Base-by-base conservation (phyloP, 768 basidiomycete genomes). In the Leccinum olivaceopallidum region DNA sequence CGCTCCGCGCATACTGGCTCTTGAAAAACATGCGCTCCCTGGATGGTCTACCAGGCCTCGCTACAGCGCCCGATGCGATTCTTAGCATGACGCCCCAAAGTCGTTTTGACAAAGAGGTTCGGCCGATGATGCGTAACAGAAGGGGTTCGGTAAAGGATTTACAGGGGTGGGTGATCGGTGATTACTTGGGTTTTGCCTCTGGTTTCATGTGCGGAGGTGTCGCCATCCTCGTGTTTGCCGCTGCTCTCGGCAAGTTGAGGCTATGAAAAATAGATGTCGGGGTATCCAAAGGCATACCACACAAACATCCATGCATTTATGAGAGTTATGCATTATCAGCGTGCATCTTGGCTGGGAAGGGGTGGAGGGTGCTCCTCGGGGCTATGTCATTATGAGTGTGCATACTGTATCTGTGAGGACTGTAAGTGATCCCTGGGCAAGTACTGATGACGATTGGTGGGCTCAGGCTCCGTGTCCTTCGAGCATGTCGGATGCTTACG, bases 21-120 rank as follows among this genome's bases (percentile, higher is more conserved):
- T 62, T 68, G 39, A 73, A 77, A 47, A 88, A 88, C 65, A 26
- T 67, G 37, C 73, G 67, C 36, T 86, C 84, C 58, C 68, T 88
- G 50, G 85, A 87, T 64, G 86, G 85, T 10, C 75, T 89, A 18
- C 80, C 83, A 1, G 85, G 79, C 1, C 63, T 87, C 47, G 47
- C 48, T 20, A 73, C 65, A 32, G 70, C 69, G 24, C 71, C 71
- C 4, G 67, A 63, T 36, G 64, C 69, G 14, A 60, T 65, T 52
- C 16, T 56, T 26, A 52, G 37, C 44, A 42, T 52, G 28, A 51
- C 56, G 1, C 67, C 60, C 26, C 62, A 61, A 50, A 64, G 67
- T 32, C 50, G 12, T 24, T 71, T 71, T 49, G 67, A 71, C 47
- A 61, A 61, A 26, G 63, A 60, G 13, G n/a, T 48, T 24, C 57